A percentile compares a stretch with the other conserved stretches of the same genome.
Evolutionary conservation across 768 basidiomycete genomes (phyloP).

Genomic region (Suillus paluster): DNA sequence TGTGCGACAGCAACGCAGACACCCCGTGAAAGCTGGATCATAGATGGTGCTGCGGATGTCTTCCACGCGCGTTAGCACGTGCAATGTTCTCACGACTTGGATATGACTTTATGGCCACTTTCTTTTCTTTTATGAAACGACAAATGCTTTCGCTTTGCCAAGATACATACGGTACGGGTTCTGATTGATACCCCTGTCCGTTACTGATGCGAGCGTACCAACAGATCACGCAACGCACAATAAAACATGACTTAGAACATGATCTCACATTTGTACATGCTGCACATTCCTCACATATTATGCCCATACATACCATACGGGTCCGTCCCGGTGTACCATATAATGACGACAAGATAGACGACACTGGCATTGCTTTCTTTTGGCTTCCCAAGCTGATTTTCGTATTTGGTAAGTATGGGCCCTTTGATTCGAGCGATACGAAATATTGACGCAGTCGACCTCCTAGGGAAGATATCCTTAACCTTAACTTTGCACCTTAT

Average conservation of each 20-base stretch:
- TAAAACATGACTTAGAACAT: slow-evolving; percentile 4
- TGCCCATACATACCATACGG: slow-evolving; percentile 6
- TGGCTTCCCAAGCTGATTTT: background rate
- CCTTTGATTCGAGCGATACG: background rate
- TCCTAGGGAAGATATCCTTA: background rate
- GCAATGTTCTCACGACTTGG: background rate
- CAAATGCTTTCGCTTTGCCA: background rate
- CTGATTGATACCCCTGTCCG: background rate
- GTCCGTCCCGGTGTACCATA: slow-evolving; percentile 29
- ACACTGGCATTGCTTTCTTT: background rate
- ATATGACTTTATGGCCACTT: background rate
- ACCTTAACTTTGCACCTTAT: background rate
- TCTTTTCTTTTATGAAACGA: slow-evolving; percentile 6
- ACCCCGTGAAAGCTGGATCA: slow-evolving; percentile 18
- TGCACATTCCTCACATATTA: slow-evolving; percentile 5
- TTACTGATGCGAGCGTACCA: background rate
- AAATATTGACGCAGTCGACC: background rate
- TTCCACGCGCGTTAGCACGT: background rate
- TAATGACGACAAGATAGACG: slow-evolving; percentile 7
- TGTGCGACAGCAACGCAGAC: slow-evolving; percentile 14
- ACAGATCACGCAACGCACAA: slow-evolving; percentile 13
- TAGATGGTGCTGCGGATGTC: background rate
- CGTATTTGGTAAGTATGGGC: background rate
- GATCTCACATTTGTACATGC: slow-evolving; percentile 4
- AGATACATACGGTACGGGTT: slow-evolving; percentile 13